Evolutionary conservation across 352 stramenopile genomes (phyloP).

Genomic region (Phytophthora vignae): DNA sequence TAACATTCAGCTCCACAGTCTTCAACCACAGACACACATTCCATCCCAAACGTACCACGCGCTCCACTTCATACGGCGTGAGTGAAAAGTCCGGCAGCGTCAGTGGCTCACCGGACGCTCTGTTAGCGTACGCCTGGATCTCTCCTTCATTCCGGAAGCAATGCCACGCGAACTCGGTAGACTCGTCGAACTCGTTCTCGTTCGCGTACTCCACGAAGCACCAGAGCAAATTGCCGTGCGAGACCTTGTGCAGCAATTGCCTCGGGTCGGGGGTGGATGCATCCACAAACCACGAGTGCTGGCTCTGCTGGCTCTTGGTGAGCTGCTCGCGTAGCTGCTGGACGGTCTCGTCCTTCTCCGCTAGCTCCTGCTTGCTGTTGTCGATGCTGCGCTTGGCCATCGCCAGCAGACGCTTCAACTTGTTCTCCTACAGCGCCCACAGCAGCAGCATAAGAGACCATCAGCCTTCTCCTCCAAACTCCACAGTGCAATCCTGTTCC

Average conservation of each 20-base stretch:
- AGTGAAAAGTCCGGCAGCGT: slow-evolving; percentile 71
- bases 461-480: no score
- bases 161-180: slow-evolving; percentile 76
- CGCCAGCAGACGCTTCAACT: slow-evolving; percentile 83
- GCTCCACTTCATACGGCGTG: slow-evolving; percentile 75
- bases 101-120: slow-evolving; percentile 69
- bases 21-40: neutral
- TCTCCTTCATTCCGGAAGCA: slow-evolving; percentile 71
- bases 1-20: neutral
- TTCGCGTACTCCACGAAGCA: slow-evolving; percentile 86
- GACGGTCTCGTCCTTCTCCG: slow-evolving; percentile 69
- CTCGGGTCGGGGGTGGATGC: slow-evolving; percentile 62
- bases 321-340: slow-evolving; percentile 60
- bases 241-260: slow-evolving; percentile 75
- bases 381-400: slow-evolving; percentile 92
- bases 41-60: slow-evolving; percentile 53
- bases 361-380: slow-evolving; percentile 86
- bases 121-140: slow-evolving; percentile 64
- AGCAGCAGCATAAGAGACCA: neutral
- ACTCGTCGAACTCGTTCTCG: slow-evolving; percentile 74
- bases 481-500: no score
- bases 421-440: slow-evolving; percentile 56
- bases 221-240: slow-evolving; percentile 67
- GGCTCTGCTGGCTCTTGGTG: slow-evolving; percentile 41
- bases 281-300: slow-evolving; percentile 62